These are phyloP conservation scores for Lactuca sativa DNA, from an alignment of 129 eudicot genomes.

Conservation along the genomic window DNA sequence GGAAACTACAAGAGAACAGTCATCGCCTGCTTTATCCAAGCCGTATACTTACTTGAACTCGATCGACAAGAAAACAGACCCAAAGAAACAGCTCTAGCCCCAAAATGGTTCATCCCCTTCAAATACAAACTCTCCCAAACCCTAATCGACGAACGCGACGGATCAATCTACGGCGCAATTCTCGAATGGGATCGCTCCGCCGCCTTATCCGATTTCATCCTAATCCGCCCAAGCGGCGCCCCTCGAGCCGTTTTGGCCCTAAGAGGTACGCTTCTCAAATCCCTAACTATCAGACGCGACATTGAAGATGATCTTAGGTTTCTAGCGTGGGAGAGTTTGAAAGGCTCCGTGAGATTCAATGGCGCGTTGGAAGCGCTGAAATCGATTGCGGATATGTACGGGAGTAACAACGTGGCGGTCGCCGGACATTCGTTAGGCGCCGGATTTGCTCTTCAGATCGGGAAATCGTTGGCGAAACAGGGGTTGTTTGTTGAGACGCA, in stretches of 20 bases:
- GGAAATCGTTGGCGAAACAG: conserved; percentile 84
- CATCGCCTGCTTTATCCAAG: conserved; percentile 91
- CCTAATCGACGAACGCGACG: conserved; percentile 81
- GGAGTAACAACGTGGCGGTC: conserved; percentile 73
- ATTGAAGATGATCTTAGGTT: conserved; percentile 86
- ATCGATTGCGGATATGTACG: conserved; percentile 51
- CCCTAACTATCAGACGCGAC: conserved; percentile 77
- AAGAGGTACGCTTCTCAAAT: conserved; percentile 76
- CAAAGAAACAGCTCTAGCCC: conserved; percentile 68
- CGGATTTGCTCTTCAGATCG: conserved; percentile 92
- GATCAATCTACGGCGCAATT: conserved; percentile 85
- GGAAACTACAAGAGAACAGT: conserved; percentile 86
- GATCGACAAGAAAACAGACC: conserved; percentile 89
- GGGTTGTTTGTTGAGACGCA: conserved; percentile 85
- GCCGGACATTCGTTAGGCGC: conserved; percentile 97
- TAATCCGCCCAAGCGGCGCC: conserved; percentile 79
- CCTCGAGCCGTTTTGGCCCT: conserved; percentile 84
- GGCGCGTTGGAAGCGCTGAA: conserved; percentile 67
- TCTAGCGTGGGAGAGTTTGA: conserved; percentile 92
- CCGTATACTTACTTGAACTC: conserved; percentile 85
- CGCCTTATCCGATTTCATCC: conserved; percentile 71
- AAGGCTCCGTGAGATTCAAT: conserved; percentile 79
- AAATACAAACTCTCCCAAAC: conserved; percentile 78
- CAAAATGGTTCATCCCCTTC: conserved; percentile 95
- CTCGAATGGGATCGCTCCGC: conserved; percentile 94